Evolutionary conservation across 768 basidiomycete genomes (phyloP).

Genomic region (Rhodotorula graminis): DNA sequence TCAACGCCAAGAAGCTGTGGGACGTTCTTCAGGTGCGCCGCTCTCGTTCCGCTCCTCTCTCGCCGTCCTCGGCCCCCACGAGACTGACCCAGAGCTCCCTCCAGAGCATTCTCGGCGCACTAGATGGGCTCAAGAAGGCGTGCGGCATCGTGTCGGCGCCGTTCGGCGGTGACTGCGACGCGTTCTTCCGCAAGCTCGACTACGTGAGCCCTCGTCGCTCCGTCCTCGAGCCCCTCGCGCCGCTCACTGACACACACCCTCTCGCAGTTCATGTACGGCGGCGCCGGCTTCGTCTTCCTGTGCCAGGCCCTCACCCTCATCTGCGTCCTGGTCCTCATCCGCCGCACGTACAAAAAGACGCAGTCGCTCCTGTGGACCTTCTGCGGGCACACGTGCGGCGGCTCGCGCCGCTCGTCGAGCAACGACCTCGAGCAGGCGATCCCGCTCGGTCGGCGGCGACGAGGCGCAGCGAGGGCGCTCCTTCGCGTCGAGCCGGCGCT

Average conservation of each 20-base stretch:
- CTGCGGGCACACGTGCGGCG: slow-evolving; percentile 9
- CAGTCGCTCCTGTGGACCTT: slow-evolving; percentile 19
- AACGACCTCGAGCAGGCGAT: slow-evolving; percentile 13
- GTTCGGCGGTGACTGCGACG: slow-evolving; percentile 10
- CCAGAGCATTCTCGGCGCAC: neutral
- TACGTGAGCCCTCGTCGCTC: neutral
- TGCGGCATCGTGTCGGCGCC: neutral
- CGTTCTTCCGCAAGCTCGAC: neutral
- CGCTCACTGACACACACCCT: neutral
- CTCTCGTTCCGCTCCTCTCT: neutral
- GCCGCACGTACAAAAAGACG: slow-evolving; percentile 9
- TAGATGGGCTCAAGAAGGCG: neutral
- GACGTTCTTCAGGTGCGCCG: neutral
- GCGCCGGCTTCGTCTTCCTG: slow-evolving; percentile 3
- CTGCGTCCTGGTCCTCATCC: slow-evolving; percentile 15
- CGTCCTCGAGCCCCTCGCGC: neutral
- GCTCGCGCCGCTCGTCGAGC: neutral
- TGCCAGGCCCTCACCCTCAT: slow-evolving; percentile 17
- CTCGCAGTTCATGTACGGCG: slow-evolving; percentile 5
- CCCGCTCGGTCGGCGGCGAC: neutral
- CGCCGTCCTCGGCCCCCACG: too few relatives aligned
- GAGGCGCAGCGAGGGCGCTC: neutral
- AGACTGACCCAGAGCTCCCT: too few relatives aligned
- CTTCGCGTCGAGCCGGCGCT: neutral
- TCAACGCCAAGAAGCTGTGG: slow-evolving; percentile 1